Conservation (phyloP, 768 basidiomycete genomes). For the Candolleomyces eurysporus region DNA sequence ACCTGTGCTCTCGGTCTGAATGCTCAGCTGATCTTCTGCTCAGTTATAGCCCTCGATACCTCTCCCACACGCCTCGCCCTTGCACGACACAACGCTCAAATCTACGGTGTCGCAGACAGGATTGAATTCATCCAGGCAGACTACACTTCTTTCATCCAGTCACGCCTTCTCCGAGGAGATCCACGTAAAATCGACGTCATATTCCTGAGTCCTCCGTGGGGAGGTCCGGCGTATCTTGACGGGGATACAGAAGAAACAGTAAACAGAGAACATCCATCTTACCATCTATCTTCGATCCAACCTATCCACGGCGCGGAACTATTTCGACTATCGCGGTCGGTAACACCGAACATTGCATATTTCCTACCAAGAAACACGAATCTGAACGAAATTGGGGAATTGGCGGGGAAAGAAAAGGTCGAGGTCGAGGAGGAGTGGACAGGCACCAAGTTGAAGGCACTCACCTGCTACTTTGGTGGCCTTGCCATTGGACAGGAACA, state of each 20-base stretch:
- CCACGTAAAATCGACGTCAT: constrained; percentile 76
- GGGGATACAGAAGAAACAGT: constrained; percentile 24
- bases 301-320: constrained; percentile 85
- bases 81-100: constrained; percentile 88
- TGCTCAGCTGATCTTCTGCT: not conserved
- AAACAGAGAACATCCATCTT: constrained; percentile 45
- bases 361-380: constrained; percentile 83
- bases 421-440: constrained; percentile 98
- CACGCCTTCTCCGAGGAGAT: constrained; percentile 25
- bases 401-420: constrained; percentile 50
- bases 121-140: constrained; percentile 93
- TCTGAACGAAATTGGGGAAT: constrained; percentile 65
- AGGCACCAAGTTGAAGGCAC: constrained; percentile 87
- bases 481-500: constrained; percentile 67
- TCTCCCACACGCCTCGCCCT: constrained; percentile 83
- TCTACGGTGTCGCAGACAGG: constrained; percentile 92
- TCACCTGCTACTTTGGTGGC: constrained; percentile 94
- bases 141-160: constrained; percentile 71
- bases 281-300: constrained; percentile 66
- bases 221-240: constrained; percentile 72
- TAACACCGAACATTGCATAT: constrained; percentile 85
- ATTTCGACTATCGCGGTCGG: constrained; percentile 65
- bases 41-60: constrained; percentile 93
- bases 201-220: constrained; percentile 96
- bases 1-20: not conserved